Evolutionary conservation across 345 rosid species (phyloP).

Genomic region (Eutrema heterophyllum): DNA sequence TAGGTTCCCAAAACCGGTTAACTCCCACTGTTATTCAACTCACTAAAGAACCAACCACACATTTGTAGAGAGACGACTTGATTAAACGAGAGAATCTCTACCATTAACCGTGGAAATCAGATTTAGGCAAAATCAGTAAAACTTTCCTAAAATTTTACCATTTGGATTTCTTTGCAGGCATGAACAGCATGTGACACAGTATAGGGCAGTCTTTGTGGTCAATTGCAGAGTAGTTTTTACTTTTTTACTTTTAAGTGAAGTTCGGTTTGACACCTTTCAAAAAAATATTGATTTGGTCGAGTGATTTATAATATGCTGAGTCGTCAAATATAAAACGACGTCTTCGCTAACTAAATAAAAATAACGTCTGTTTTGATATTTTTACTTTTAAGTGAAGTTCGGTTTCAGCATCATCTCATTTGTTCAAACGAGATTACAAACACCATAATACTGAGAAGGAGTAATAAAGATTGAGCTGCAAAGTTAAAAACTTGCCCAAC

Average conservation of each 20-base stretch:
- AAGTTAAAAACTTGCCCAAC: neutral
- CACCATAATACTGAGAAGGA: neutral
- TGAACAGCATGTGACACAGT: conserved; percentile 62
- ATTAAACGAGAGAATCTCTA: neutral
- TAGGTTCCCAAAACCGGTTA: too few species aligned
- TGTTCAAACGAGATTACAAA: neutral
- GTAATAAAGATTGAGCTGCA: neutral
- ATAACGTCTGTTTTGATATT: too few species aligned
- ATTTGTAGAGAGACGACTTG: too few species aligned
- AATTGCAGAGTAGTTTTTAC: conserved; percentile 62
- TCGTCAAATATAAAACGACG: too few species aligned
- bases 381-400: too few species aligned
- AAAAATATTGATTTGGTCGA: too few species aligned
- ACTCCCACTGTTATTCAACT: too few species aligned
- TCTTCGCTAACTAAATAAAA: too few species aligned
- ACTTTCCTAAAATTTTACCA: neutral
- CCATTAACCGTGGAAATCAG: neutral
- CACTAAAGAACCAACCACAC: too few species aligned
- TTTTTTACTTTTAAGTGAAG: too few species aligned
- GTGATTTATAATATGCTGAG: too few species aligned
- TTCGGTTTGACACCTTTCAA: too few species aligned
- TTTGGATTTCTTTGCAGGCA: conserved; percentile 45
- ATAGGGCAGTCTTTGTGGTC: conserved; percentile 68
- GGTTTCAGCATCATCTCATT: neutral
- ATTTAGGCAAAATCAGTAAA: neutral